Conservation (phyloP, 2,329 filamentous ascomycete species). For the Aspergillus sp. region DNA sequence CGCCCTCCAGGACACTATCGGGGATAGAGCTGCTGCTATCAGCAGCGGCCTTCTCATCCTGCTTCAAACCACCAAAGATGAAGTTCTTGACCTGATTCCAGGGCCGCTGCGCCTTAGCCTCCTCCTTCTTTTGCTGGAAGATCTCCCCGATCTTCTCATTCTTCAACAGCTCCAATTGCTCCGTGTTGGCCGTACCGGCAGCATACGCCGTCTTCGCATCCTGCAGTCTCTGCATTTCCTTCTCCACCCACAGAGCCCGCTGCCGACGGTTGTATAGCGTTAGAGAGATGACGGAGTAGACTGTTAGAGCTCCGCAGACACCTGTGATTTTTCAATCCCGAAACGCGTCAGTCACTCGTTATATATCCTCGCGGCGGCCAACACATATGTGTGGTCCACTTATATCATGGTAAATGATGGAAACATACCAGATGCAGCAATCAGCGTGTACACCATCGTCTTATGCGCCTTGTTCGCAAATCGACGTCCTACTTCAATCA, state of each 20-base stretch:
- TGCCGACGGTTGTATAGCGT: conserved; percentile 68
- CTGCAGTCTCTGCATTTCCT: conserved; percentile 45
- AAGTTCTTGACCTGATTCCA: conserved; percentile 43
- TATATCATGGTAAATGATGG: neutral
- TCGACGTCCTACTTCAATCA: conserved; percentile 55
- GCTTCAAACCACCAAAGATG: conserved; percentile 43
- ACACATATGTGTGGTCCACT: neutral
- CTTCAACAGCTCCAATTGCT: conserved; percentile 47
- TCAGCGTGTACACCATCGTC: conserved; percentile 60
- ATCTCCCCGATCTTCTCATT: conserved; percentile 49
- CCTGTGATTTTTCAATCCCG: conserved; percentile 42
- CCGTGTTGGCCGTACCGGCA: conserved; percentile 41
- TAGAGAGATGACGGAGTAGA: conserved; percentile 67
- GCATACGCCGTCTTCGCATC: conserved; percentile 47
- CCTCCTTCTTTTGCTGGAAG: conserved; percentile 41
- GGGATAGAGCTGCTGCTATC: conserved; percentile 6
- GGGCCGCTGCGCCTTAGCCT: conserved; percentile 41
- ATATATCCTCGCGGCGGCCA: neutral
- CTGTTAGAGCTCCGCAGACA: conserved; percentile 61
- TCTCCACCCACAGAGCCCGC: conserved; percentile 62
- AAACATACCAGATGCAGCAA: conserved; percentile 61
- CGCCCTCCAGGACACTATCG: conserved; percentile 9
- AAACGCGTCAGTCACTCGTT: conserved; percentile 4
- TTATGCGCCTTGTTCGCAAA: conserved; percentile 65
- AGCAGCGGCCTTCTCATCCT: conserved; percentile 30